Evolutionary conservation across 179 eudicot genomes (phyloP).

Genomic region (Beta macrorhiza): DNA sequence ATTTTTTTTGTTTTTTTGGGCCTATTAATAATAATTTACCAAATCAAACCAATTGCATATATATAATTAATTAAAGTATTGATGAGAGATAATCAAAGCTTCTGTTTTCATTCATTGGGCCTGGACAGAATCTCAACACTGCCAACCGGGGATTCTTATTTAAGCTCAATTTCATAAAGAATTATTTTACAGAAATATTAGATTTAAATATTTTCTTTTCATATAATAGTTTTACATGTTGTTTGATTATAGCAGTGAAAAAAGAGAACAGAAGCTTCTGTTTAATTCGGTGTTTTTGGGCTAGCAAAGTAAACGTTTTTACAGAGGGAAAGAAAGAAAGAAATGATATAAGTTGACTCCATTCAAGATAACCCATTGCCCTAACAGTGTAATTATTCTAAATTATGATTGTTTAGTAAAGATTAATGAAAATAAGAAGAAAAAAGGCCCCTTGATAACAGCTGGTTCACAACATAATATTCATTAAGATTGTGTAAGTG

Average conservation of each 20-base stretch:
- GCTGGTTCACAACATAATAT: conserved; percentile 38
- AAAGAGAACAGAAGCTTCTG: conserved; percentile 48
- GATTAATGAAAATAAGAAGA: not conserved
- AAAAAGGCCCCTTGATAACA: conserved; percentile 37
- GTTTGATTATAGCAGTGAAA: conserved; percentile 19
- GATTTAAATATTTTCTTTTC: not conserved
- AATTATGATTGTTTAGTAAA: conserved; percentile 30
- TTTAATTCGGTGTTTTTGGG: not conserved
- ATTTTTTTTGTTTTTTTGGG: not conserved
- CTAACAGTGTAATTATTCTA: conserved; percentile 31
- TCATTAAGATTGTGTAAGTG: conserved; percentile 21
- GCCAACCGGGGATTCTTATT: conserved; percentile 62
- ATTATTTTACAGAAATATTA: not conserved
- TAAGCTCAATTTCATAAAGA: conserved; percentile 5
- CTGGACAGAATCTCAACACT: conserved; percentile 45
- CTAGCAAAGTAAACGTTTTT: not conserved
- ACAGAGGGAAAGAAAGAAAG: not conserved
- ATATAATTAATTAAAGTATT: conserved; percentile 8
- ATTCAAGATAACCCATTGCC: conserved; percentile 16
- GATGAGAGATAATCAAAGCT: conserved; percentile 27
- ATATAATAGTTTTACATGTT: conserved; percentile 3
- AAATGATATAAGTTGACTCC: conserved; percentile 39
- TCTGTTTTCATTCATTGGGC: conserved; percentile 41
- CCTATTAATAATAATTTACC: not conserved
- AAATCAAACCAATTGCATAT: not conserved